Conservation (phyloP, 257 asterid genomes). For the Cordia subcordata region DNA sequence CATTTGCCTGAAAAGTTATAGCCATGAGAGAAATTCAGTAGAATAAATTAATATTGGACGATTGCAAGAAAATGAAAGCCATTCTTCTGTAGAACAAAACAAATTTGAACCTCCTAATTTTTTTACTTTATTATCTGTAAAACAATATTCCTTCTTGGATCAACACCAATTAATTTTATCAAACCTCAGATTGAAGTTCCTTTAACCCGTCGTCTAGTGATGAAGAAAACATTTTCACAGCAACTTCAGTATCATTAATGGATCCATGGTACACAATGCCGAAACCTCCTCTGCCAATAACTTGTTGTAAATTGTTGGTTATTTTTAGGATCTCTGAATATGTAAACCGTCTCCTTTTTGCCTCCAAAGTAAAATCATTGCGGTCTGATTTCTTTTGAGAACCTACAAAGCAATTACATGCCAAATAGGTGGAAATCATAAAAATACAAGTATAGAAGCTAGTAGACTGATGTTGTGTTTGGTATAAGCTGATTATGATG, state of each 20-base stretch:
- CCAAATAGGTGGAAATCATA: neutral
- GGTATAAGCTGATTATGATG: too few species aligned
- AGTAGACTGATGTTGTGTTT: too few species aligned
- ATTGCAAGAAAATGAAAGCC: too few species aligned
- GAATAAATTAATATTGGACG: too few species aligned
- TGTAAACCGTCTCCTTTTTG: constrained; percentile 12
- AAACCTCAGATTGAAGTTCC: constrained; percentile 39
- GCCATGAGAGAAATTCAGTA: too few species aligned
- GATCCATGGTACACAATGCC: constrained; percentile 39
- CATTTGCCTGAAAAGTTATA: neutral
- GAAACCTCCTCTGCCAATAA: constrained; percentile 46
- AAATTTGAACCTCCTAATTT: too few species aligned
- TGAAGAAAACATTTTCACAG: constrained; percentile 32
- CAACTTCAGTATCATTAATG: constrained; percentile 27
- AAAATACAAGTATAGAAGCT: too few species aligned
- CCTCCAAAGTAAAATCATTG: constrained; percentile 3
- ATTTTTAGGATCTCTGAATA: constrained; percentile 26
- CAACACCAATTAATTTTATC: too few species aligned
- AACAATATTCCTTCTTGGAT: too few species aligned
- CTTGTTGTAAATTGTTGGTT: constrained; percentile 21
- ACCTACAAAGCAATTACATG: neutral
- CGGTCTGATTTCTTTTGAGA: neutral
- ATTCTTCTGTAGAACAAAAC: too few species aligned
- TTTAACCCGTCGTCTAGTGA: constrained; percentile 17
- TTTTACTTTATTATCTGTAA: too few species aligned